Evolutionary conservation across 129 eudicot species (phyloP), one percentile per base, ranked within the genome.

Genomic region (Flaveria robusta): DNA sequence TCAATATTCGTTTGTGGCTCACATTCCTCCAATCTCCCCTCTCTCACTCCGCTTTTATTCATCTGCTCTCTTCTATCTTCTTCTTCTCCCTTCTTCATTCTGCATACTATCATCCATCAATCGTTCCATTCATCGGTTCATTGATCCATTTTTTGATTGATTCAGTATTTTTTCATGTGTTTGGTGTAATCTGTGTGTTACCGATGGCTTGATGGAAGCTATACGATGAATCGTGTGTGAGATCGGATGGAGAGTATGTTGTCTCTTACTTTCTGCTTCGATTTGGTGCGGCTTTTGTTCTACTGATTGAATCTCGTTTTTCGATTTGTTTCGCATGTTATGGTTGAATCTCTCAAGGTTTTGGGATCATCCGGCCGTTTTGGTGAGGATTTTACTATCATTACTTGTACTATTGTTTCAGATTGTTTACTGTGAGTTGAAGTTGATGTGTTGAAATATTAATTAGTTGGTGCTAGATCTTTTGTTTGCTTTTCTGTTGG

Each of bases 1-100:
- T 13, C 74, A 14, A 4, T 74, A 76, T 65, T 41, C 83, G 76
- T 15, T 85, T 41, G 97, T 92, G 97, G 97, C 91, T 92, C 56
- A 85, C 67, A 83, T 74, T 88, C 10, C 20, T 59, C 54, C 7
- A 14, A 15, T 10, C 26, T 49, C 45, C 60, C 70, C 68, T 45
- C 13, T 50, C 47, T 50, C 74, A 74, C n/a, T 20, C 51, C 27
- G 19, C n/a, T 24, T 49, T 26, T 22, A 29, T 49, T 29, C 62
- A 64, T 64, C 46, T 64, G 23, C 46, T 64, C 69, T 0, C 46
- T 64, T 15, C 18, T 62, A 13, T 41, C n/a, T 20, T 15, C 52
- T 39, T 58, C 60, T 34, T 20, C 64, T 4, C 50, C 56, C n/a
- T 51, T 19, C 9, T 78, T 51, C 58, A 15, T n/a, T 51, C 20